A percentile compares a stretch with the other conserved stretches of the same genome.
These are phyloP conservation scores for Aspergillus indologenus DNA, from an alignment of 495 filamentous ascomycete species.

Conservation along the genomic window DNA sequence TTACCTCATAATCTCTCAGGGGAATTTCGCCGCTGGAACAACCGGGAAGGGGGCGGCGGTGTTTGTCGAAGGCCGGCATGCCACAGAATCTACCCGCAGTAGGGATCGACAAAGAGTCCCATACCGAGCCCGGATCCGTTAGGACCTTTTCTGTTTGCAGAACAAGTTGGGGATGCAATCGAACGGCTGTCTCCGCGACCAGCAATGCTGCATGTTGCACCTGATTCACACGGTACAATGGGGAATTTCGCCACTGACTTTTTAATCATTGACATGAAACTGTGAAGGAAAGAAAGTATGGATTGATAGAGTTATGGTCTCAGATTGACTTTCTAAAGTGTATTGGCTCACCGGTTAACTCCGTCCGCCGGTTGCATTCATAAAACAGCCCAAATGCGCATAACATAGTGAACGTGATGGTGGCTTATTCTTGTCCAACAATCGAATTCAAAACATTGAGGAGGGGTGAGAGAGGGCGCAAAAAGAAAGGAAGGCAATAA, in stretches of 20 bases:
- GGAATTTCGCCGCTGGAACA: conserved; percentile 15
- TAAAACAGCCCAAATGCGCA: background rate
- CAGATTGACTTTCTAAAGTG: background rate
- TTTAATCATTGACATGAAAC: conserved; percentile 2
- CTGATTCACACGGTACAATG: background rate
- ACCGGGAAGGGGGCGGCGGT: conserved; percentile 38
- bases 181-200: conserved; percentile 4
- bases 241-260: background rate
- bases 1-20: background rate
- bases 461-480: no score
- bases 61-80: conserved; percentile 28
- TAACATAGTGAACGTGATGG: background rate
- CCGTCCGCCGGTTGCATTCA: background rate
- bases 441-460: background rate
- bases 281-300: background rate
- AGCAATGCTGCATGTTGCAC: conserved; percentile 1
- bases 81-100: conserved; percentile 23
- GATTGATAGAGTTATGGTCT: background rate
- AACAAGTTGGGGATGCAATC: conserved; percentile 14
- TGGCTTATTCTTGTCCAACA: background rate
- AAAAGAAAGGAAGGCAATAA: background rate
- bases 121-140: background rate
- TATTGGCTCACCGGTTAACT: background rate
- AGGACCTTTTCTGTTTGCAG: conserved; percentile 30
- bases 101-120: conserved; percentile 22